Evolutionary conservation across 176 grass and related monocot species (phyloP).

Genomic region (Microstegium vimineum): DNA sequence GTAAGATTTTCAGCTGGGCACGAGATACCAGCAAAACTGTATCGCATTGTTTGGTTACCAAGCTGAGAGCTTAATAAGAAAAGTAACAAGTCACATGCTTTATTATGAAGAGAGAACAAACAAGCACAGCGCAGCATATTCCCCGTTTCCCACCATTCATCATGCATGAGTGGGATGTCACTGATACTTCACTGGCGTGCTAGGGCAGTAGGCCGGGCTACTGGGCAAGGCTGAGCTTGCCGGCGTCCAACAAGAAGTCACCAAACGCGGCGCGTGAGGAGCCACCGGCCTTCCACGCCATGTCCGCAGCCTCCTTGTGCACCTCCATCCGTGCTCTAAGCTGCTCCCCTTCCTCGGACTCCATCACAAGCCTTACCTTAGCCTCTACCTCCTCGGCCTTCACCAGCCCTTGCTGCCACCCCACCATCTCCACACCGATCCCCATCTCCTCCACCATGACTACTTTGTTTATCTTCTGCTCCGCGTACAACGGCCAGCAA

Average conservation of each 20-base stretch:
- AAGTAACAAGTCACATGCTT: too few species aligned
- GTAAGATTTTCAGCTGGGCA: too few species aligned
- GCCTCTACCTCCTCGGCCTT: slow-evolving; percentile 1
- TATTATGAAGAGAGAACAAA: too few species aligned
- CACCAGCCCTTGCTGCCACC: neutral
- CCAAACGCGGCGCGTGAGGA: neutral
- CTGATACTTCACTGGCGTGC: too few species aligned
- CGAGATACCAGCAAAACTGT: too few species aligned
- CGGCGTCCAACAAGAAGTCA: neutral
- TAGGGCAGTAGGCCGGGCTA: too few species aligned
- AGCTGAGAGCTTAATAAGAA: too few species aligned
- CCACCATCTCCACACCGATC: slow-evolving; percentile 10
- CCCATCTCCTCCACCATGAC: slow-evolving; percentile 22
- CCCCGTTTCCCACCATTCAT: too few species aligned
- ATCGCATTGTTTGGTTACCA: too few species aligned
- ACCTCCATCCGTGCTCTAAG: neutral
- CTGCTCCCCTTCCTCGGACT: neutral
- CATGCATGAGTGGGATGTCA: too few species aligned
- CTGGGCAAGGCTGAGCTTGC: too few species aligned
- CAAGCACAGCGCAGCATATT: too few species aligned
- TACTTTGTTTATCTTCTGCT: slow-evolving; percentile 61
- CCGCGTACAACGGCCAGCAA: slow-evolving; percentile 20
- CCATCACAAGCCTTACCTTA: slow-evolving; percentile 24
- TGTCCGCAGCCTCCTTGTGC: neutral
- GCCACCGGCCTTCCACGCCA: neutral